A percentile compares a stretch with the other conserved stretches of the same genome.
phyloP scores from a whole-genome alignment of 139 green algal species.

The Chlorella sp. region DNA sequence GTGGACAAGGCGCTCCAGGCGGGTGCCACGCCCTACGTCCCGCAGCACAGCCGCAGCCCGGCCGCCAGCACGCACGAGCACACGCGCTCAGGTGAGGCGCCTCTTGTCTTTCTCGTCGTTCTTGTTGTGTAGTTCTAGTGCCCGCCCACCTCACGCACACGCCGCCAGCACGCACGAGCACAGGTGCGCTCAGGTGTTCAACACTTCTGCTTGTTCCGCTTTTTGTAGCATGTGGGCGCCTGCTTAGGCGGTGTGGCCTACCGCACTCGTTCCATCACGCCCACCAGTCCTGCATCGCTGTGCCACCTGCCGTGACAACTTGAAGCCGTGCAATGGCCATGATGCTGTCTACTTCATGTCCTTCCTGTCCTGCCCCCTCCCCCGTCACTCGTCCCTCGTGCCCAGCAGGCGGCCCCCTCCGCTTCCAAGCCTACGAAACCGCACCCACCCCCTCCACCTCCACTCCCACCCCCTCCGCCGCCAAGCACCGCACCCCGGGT shows the following conservation, averaged over 20 bases:
- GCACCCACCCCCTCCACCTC: too few species aligned
- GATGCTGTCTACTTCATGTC: neutral
- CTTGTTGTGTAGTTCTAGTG: neutral
- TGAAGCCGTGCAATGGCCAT: too few species aligned
- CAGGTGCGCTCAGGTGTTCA: too few species aligned
- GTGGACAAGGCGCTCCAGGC: conserved; percentile 17
- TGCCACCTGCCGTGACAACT: too few species aligned
- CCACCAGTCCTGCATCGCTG: neutral
- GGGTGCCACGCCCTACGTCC: conserved; percentile 60
- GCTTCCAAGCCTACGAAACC: neutral
- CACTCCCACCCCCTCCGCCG: neutral
- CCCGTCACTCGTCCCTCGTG: neutral
- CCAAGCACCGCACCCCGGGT: too few species aligned
- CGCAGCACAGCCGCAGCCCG: conserved; percentile 28
- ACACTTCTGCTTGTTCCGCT: too few species aligned
- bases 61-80: neutral
- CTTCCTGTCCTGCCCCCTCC: neutral
- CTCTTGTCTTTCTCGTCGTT: neutral
- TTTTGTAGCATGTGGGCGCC: too few species aligned
- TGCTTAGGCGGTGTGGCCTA: too few species aligned
- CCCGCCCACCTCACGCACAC: neutral
- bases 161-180: too few species aligned
- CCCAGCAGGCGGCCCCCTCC: neutral
- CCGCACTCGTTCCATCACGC: too few species aligned
- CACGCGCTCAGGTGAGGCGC: neutral